These are phyloP conservation scores for Capsicum pubescens DNA, from an alignment of 257 asterid species.

Conservation along the genomic window DNA sequence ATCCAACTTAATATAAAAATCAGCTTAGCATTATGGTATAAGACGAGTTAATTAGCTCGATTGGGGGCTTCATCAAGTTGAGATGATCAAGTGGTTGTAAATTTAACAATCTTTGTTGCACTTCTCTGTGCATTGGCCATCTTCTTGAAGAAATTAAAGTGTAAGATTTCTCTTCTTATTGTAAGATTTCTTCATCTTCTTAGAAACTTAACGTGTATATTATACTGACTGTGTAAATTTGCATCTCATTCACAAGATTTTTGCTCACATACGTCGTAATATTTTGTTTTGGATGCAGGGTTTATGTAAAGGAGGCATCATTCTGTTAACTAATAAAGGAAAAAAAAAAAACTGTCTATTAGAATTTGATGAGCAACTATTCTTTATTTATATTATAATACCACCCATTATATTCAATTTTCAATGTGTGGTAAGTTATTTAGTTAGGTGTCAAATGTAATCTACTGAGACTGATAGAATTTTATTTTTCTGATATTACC, in stretches of 20 bases:
- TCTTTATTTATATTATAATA: conserved; percentile 70
- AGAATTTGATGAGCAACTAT: conserved; percentile 69
- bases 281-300: conserved; percentile 52
- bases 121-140: conserved; percentile 66
- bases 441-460: not conserved
- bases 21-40: not conserved
- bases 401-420: conserved; percentile 88
- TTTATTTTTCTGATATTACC: conserved; percentile 22
- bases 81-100: conserved; percentile 36
- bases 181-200: conserved; percentile 41
- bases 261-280: not conserved
- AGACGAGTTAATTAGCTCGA: not conserved
- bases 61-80: not conserved
- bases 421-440: conserved; percentile 67
- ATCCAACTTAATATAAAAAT: too few species aligned
- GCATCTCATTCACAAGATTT: too few species aligned
- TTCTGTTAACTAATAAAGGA: conserved; percentile 53
- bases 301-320: conserved; percentile 50
- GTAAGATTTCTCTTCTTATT: conserved; percentile 56
- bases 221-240: not conserved
- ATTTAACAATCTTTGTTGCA: conserved; percentile 48
- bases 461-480: conserved; percentile 11
- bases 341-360: conserved; percentile 41
- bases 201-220: not conserved
- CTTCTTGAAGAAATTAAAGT: conserved; percentile 47